Evolutionary conservation across 1,139 yeast species (phyloP).

Genomic region (Nakaseomyces glabratus): DNA sequence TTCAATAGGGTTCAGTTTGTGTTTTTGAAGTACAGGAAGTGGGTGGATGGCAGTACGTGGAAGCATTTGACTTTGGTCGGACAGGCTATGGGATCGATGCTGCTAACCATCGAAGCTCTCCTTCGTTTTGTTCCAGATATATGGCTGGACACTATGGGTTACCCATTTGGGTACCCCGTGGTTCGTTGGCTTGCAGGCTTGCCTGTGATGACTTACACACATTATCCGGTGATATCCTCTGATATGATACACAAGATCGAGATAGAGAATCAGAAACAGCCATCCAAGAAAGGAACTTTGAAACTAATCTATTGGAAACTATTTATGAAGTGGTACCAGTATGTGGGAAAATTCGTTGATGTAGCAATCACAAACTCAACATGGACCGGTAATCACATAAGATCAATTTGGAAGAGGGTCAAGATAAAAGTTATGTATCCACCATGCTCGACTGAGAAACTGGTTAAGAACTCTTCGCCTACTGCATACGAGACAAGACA

Average conservation of each 20-base stretch:
- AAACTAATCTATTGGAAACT: constrained; percentile 67
- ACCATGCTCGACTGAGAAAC: constrained; percentile 67
- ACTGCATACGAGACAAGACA: constrained; percentile 32
- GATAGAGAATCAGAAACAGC: constrained; percentile 19
- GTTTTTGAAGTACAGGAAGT: constrained; percentile 50
- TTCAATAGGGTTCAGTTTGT: constrained; percentile 57
- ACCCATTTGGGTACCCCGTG: constrained; percentile 74
- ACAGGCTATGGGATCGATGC: constrained; percentile 72
- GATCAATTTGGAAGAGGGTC: constrained; percentile 45
- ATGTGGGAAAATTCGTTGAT: constrained; percentile 58
- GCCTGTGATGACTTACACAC: constrained; percentile 82
- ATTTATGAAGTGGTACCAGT: constrained; percentile 52
- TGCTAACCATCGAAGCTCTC: constrained; percentile 65
- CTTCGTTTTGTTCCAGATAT: constrained; percentile 69
- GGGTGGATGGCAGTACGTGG: constrained; percentile 71
- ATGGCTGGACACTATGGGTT: constrained; percentile 93
- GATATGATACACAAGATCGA: constrained; percentile 69
- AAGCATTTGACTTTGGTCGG: constrained; percentile 73
- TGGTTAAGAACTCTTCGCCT: constrained; percentile 26
- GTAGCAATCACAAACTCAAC: constrained; percentile 74
- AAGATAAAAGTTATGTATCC: constrained; percentile 55
- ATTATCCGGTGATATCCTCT: constrained; percentile 81
- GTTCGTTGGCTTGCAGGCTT: constrained; percentile 47
- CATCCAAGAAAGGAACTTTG: constrained; percentile 18
- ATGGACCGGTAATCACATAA: constrained; percentile 80